Evolutionary conservation across 768 basidiomycete species (phyloP).

Genomic region (Suillus placidus): DNA sequence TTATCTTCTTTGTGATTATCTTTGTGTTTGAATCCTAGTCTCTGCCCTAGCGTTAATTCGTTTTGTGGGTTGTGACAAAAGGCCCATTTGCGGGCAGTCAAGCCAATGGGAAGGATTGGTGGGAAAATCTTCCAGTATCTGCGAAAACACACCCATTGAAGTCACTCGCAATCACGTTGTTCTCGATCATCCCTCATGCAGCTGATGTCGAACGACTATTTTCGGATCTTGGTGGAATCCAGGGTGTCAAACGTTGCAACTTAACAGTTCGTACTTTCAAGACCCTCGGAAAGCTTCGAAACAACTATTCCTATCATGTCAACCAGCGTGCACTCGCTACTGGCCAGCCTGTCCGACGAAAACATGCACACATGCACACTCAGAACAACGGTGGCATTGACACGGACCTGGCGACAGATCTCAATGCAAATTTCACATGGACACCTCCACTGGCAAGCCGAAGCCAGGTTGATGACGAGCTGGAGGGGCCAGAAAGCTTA

Average conservation of each 20-base stretch:
- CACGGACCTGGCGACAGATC: constrained; percentile 6
- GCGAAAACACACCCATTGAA: no score
- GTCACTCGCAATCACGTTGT: no score
- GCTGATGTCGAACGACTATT: constrained; percentile 29
- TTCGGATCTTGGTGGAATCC: constrained; percentile 22
- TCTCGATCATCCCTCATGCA: constrained; percentile 22
- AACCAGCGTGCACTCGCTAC: neutral
- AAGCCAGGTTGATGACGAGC: neutral
- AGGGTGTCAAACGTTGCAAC: constrained; percentile 18
- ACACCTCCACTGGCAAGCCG: constrained; percentile 1
- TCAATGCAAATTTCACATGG: constrained; percentile 1
- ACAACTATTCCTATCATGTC: constrained; percentile 16
- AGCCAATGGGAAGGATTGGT: no score
- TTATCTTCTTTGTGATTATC: no score
- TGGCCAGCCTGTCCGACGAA: constrained; percentile 15
- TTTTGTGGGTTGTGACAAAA: no score
- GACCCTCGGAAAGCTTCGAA: neutral
- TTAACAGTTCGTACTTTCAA: constrained; percentile 15
- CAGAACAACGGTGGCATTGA: constrained; percentile 19
- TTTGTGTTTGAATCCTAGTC: no score
- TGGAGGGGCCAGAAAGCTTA: neutral
- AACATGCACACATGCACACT: constrained; percentile 31
- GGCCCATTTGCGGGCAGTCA: no score
- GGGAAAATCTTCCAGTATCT: no score
- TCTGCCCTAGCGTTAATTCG: no score